These are phyloP conservation scores for Conringia planisiliqua DNA, from an alignment of 345 rosid genomes.

Conservation along the genomic window DNA sequence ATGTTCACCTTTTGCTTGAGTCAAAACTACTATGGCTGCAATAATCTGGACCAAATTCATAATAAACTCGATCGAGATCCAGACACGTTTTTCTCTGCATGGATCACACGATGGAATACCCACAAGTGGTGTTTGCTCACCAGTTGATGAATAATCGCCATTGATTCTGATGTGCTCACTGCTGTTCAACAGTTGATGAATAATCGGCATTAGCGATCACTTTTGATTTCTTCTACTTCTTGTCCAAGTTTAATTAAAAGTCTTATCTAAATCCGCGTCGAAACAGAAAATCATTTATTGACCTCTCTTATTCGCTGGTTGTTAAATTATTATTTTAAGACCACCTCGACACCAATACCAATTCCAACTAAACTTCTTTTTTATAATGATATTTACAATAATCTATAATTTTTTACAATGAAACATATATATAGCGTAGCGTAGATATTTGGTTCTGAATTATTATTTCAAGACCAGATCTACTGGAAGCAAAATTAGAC, in stretches of 20 bases:
- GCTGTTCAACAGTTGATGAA: background rate
- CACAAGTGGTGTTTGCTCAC: background rate
- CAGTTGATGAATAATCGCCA: background rate
- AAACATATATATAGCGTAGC: too few species aligned
- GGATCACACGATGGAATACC: background rate
- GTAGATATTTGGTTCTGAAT: too few species aligned
- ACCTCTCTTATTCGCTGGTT: background rate
- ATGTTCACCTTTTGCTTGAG: background rate
- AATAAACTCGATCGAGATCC: background rate
- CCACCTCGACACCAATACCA: too few species aligned
- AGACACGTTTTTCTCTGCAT: background rate
- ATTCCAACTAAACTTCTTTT: too few species aligned
- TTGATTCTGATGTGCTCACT: background rate
- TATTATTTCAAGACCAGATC: too few species aligned
- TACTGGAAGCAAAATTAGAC: too few species aligned
- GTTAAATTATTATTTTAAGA: background rate
- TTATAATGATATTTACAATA: too few species aligned
- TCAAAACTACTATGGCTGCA: background rate
- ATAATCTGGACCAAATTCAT: constrained; percentile 6
- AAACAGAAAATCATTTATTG: background rate
- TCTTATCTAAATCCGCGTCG: background rate
- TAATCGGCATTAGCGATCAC: background rate
- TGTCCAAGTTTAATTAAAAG: background rate
- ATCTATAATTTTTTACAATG: too few species aligned
- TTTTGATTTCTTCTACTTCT: background rate